Percentiles rank a stretch among this genome's conserved stretches.
Evolutionary conservation across 2,329 filamentous ascomycete species (phyloP).

Genomic region (Neopestalotiopsis sp.): DNA sequence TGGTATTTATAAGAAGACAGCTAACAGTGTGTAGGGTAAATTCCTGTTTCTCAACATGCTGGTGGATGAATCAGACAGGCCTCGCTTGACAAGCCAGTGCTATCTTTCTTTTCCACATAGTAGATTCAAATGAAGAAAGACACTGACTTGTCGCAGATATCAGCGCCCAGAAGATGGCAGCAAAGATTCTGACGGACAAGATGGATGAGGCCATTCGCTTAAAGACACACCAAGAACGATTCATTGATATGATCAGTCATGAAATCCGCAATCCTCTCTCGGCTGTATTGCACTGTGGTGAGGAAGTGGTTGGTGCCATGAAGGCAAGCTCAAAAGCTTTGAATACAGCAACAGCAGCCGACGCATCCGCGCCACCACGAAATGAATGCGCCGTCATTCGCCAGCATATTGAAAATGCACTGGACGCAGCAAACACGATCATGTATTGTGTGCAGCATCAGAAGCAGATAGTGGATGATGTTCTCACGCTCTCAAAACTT

Average conservation of each 20-base stretch:
- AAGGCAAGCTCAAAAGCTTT: constrained; percentile 23
- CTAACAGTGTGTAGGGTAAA: not conserved
- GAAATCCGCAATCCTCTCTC: constrained; percentile 37
- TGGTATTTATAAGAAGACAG: not conserved
- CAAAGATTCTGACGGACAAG: constrained; percentile 31
- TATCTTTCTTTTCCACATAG: no score
- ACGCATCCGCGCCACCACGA: not conserved
- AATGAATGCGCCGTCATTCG: not conserved
- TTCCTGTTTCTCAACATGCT: not conserved
- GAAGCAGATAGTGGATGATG: constrained; percentile 79
- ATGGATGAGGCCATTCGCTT: constrained; percentile 34
- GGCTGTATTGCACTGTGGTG: constrained; percentile 34
- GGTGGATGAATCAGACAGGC: no score
- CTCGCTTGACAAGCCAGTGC: no score
- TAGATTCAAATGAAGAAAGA: not conserved
- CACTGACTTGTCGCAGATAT: constrained; percentile 24
- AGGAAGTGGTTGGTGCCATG: constrained; percentile 34
- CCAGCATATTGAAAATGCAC: constrained; percentile 56
- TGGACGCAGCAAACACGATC: constrained; percentile 80
- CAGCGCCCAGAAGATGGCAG: constrained; percentile 34
- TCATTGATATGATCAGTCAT: constrained; percentile 38
- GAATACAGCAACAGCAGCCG: constrained; percentile 10
- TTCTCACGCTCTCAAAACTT: constrained; percentile 75
- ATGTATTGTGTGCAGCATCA: constrained; percentile 80
- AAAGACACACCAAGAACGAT: constrained; percentile 34